Conservation (phyloP, 2,329 filamentous ascomycete species). For the Akanthomyces dipterigenus region DNA sequence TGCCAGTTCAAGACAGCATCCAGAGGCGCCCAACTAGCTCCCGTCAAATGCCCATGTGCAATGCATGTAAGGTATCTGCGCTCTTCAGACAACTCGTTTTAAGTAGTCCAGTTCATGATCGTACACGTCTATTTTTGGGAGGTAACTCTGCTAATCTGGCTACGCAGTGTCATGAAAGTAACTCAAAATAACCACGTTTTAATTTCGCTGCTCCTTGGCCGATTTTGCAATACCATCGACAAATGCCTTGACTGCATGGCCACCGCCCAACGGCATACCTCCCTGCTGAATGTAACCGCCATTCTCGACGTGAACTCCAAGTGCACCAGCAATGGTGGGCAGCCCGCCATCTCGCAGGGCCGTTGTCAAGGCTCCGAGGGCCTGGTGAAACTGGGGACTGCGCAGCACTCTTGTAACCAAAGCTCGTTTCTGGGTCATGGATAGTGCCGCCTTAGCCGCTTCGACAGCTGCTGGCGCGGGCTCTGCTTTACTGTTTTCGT, state of each 20-base stretch:
- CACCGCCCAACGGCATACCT: slow-evolving; percentile 78
- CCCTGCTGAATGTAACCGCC: slow-evolving; percentile 75
- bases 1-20: neutral
- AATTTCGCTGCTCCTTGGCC: slow-evolving; percentile 50
- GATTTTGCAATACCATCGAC: slow-evolving; percentile 80
- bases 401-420: slow-evolving; percentile 76
- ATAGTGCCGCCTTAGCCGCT: slow-evolving; percentile 68
- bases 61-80: neutral
- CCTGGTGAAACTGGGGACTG: slow-evolving; percentile 87
- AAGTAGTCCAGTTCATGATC: neutral
- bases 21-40: neutral
- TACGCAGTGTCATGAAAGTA: neutral
- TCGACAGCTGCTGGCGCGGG: slow-evolving; percentile 62
- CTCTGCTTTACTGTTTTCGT: slow-evolving; percentile 53
- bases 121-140: neutral
- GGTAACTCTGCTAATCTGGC: neutral
- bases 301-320: slow-evolving; percentile 74
- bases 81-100: neutral
- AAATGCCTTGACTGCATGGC: slow-evolving; percentile 85
- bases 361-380: slow-evolving; percentile 74
- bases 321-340: slow-evolving; percentile 80
- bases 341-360: slow-evolving; percentile 86
- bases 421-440: slow-evolving; percentile 67
- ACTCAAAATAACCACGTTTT: neutral
- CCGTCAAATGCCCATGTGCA: neutral